A percentile compares a stretch with the other conserved stretches of the same genome.
Evolutionary conservation across 768 basidiomycete species (phyloP).

Genomic region (Lanmaoa pseudosensibilis): DNA sequence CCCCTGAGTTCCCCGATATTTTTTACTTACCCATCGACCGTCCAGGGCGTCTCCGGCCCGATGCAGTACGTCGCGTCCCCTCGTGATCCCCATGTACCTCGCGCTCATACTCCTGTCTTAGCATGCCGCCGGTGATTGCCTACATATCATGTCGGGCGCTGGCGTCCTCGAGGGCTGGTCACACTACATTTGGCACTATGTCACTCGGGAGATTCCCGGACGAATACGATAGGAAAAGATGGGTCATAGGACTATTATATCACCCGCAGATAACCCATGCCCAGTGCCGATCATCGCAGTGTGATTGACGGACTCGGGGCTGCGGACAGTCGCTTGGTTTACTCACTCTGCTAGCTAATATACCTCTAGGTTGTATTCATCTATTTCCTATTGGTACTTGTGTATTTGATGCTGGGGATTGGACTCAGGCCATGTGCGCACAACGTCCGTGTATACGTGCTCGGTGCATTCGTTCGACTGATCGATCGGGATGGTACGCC

Average conservation of each 20-base stretch:
- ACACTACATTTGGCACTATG: constrained; percentile 51
- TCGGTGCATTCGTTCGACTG: no score
- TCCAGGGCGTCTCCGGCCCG: constrained; percentile 61
- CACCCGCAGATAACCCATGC: neutral
- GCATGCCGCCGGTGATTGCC: constrained; percentile 46
- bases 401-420: neutral
- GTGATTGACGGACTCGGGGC: neutral
- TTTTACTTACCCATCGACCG: constrained; percentile 61
- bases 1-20: constrained; percentile 50
- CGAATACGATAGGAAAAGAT: constrained; percentile 20
- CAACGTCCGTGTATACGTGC: neutral
- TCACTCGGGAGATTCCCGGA: constrained; percentile 38
- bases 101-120: constrained; percentile 16
- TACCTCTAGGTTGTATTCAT: neutral
- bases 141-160: constrained; percentile 46
- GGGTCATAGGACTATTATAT: neutral
- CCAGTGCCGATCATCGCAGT: neutral
- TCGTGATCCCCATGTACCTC: neutral
- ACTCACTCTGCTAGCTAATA: neutral
- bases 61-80: constrained; percentile 47
- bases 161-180: constrained; percentile 55
- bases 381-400: neutral
- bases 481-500: neutral
- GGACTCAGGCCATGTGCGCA: neutral
- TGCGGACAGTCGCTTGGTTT: neutral